Percentiles rank a stretch among this genome's conserved stretches.
phyloP scores from a whole-genome alignment of 176 grass and related monocot genomes.

The Oryza nivara region DNA sequence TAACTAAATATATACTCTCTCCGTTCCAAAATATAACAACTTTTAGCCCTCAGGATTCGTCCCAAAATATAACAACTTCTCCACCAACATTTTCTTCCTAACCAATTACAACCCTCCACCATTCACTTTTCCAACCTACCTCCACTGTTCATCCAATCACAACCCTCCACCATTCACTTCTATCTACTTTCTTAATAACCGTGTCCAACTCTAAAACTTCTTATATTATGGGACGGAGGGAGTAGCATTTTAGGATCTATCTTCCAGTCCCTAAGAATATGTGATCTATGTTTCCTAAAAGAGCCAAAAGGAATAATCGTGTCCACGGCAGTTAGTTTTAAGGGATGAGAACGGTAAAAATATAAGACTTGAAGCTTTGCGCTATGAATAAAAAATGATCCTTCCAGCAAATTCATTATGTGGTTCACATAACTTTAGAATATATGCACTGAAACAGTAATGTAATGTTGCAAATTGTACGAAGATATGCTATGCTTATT shows the following conservation, averaged over 20 bases:
- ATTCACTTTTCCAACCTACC: too few relatives aligned
- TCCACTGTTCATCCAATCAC: too few relatives aligned
- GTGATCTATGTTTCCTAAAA: conserved; percentile 24
- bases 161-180: too few relatives aligned
- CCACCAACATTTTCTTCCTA: too few relatives aligned
- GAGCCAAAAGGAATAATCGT: conserved; percentile 3
- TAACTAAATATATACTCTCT: not conserved
- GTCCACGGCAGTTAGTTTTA: not conserved
- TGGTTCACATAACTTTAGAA: not conserved
- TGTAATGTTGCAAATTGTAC: conserved; percentile 6
- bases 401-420: not conserved
- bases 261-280: not conserved
- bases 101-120: too few relatives aligned
- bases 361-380: not conserved
- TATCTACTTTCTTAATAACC: too few relatives aligned
- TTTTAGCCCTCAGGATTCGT: too few relatives aligned
- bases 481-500: not conserved
- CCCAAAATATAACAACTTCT: too few relatives aligned
- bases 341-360: not conserved
- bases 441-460: conserved; percentile 4
- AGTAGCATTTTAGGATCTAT: not conserved
- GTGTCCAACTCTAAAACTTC: not conserved
- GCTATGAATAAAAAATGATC: conserved; percentile 15
- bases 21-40: too few relatives aligned
- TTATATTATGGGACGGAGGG: not conserved